Percentiles rank a stretch among this genome's conserved stretches.
These are phyloP conservation scores for Apostasia ramifera DNA, from an alignment of 106 monocot species.

Conservation along the genomic window DNA sequence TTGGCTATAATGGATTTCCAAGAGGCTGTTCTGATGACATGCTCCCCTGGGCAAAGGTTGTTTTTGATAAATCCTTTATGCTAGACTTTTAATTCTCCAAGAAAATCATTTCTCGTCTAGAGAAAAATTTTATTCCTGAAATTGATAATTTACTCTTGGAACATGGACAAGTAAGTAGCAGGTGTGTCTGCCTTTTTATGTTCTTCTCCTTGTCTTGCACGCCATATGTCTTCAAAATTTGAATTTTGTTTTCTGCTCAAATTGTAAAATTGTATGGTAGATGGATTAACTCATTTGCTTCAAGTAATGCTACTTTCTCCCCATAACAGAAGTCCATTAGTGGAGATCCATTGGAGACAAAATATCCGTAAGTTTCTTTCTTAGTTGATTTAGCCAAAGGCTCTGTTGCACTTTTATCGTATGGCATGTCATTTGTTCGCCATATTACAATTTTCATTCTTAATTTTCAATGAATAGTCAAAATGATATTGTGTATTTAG, in stretches of 20 bases:
- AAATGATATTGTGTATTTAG: no score
- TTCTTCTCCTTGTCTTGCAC: no score
- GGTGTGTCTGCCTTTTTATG: no score
- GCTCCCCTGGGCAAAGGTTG: constrained; percentile 97
- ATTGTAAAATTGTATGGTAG: neutral
- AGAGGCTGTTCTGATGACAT: constrained; percentile 95
- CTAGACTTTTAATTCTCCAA: neutral
- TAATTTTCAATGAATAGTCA: neutral
- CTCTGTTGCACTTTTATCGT: neutral
- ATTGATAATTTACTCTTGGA: no score
- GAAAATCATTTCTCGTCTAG: no score
- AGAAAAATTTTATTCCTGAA: no score
- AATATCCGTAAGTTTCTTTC: constrained; percentile 73
- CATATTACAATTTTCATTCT: neutral
- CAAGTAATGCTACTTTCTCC: constrained; percentile 6
- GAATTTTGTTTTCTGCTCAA: no score
- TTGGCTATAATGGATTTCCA: constrained; percentile 98
- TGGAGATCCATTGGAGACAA: constrained; percentile 80
- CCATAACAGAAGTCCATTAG: constrained; percentile 63
- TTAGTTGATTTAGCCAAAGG: neutral
- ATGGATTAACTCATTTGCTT: neutral
- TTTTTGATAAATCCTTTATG: neutral
- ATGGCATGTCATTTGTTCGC: neutral
- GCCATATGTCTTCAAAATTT: no score
- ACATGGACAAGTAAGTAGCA: no score